phyloP scores from a whole-genome alignment of 768 basidiomycete genomes.

The Agrocybe pediades region DNA sequence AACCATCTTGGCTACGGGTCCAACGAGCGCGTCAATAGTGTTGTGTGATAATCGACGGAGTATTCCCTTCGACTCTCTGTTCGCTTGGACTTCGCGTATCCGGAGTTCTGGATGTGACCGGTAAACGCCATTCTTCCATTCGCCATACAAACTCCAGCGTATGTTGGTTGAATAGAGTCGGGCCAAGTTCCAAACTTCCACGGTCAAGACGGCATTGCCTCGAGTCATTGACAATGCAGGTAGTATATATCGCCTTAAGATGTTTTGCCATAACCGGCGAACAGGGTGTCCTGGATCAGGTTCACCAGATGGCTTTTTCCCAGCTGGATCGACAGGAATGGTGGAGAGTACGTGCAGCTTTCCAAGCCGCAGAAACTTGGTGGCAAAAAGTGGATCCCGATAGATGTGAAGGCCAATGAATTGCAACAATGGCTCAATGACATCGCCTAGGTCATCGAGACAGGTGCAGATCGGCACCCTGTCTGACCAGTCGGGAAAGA shows the following conservation, averaged over 20 bases:
- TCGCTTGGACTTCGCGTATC: conserved; percentile 80
- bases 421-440: conserved; percentile 78
- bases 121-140: conserved; percentile 83
- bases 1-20: conserved; percentile 88
- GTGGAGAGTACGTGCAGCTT: conserved; percentile 60
- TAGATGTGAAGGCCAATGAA: conserved; percentile 83
- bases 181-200: conserved; percentile 92
- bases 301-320: conserved; percentile 59
- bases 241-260: conserved; percentile 78
- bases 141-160: conserved; percentile 93
- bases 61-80: conserved; percentile 86
- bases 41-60: conserved; percentile 85
- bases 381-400: conserved; percentile 75
- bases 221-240: conserved; percentile 86
- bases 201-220: conserved; percentile 85
- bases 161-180: conserved; percentile 73
- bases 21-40: conserved; percentile 81
- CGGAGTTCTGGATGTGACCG: conserved; percentile 77
- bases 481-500: conserved; percentile 84
- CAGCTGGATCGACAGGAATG: conserved; percentile 55
- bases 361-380: conserved; percentile 80
- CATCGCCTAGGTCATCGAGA: conserved; percentile 69
- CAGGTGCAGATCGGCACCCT: conserved; percentile 65
- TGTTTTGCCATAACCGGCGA: conserved; percentile 81
- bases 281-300: conserved; percentile 60